Evolutionary conservation across 805 yeast genomes (phyloP), one percentile per base, ranked within the genome.

Genomic region (Cyberlindnera bimundalis): DNA sequence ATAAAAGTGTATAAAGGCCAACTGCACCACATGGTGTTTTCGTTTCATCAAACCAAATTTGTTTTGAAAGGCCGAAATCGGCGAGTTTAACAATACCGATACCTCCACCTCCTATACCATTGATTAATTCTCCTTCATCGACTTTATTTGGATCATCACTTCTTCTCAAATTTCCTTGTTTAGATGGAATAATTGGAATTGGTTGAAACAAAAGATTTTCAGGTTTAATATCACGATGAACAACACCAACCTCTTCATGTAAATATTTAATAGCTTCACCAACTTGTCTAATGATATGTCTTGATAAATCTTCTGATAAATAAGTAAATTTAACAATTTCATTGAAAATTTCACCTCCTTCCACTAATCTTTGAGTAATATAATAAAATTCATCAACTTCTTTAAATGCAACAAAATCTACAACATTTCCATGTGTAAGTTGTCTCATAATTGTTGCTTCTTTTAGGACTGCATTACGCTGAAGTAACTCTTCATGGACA

Each of bases 21-120:
- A 93, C 96, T 1, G 99, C 93, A 37, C 99, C 99, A 66, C 99
- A 93, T 0, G 99, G 99, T 1, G 99, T 93, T 73, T 88, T 87
- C 17, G 97, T 86, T 53, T 85, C 85, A 35, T 81, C 53, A 28
- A 46, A 53, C 81, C 89, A 84, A 24, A 91, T 79, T 58, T 89
- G 86, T 63, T 93, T 93, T 4, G 96, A 87, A 15, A 93, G 68
- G 0, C 99, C 99, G 65, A 93, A 93, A 63, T 93, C 99, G 1
- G 98, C 98, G 38, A 93, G 68, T 61, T 91, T 91, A 25, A 93
- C 89, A 13, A 67, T 54, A 8, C 98, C 99, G 51, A 93, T 84
- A 12, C 90, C 86, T 40, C 96, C 99, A 34, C 95, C 96, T 25
- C 99, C 99, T 16, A 85, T 66, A 11, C 85, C 85, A 5, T 84